Base-by-base conservation (phyloP, 345 rosid species). In the Odontarrhena argentea region DNA sequence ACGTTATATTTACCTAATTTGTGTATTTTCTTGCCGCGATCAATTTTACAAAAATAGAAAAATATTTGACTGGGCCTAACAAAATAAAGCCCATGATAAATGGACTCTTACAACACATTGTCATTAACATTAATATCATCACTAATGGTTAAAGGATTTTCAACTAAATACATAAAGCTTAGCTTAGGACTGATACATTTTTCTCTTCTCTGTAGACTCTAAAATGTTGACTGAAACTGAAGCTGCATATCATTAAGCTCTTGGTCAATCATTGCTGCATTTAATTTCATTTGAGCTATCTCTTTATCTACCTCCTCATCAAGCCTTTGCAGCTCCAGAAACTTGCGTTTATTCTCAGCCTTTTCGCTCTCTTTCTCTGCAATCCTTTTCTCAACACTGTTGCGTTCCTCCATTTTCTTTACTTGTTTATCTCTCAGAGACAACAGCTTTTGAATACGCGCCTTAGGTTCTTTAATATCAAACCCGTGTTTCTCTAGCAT, bases 401-500 rank as follows among this genome's bases (percentile, higher is more conserved):
- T 59, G 3, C 55, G 47, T 10, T 77, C 36, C 14, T 70, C 78
- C 34, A 53, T 45, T 28, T 65, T 60, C 74, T 74, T 71, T 49
- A 22, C 75, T 46, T 60, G 77, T 25, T 22, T 37, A 6, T 73
- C 75, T 70, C 67, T 81, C 15, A 85, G 72, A 35, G 69, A 65
- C 14, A 84, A 55, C 70, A 89, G 42, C 36, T 76, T 76, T 32
- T 59, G 67, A 64, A 87, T 67, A 30, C 82, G 84, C 22, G 1
- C n/a, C 48, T 22, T 71, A 28, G 64, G 80, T 32, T 58, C 41
- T 7, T 59, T 60, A 40, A 80, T 78, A 60, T 84, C 82, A 67
- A 88, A 88, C 54, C 91, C 94, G 25, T 82, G 77, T 36, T 73
- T 85, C 76, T 78, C 88, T 44, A 87, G 44, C 67, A 78, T 78